Evolutionary conservation across 2,329 filamentous ascomycete species (phyloP), one percentile per base, ranked within the genome.

Genomic region (Cladosporium cucumerinum): DNA sequence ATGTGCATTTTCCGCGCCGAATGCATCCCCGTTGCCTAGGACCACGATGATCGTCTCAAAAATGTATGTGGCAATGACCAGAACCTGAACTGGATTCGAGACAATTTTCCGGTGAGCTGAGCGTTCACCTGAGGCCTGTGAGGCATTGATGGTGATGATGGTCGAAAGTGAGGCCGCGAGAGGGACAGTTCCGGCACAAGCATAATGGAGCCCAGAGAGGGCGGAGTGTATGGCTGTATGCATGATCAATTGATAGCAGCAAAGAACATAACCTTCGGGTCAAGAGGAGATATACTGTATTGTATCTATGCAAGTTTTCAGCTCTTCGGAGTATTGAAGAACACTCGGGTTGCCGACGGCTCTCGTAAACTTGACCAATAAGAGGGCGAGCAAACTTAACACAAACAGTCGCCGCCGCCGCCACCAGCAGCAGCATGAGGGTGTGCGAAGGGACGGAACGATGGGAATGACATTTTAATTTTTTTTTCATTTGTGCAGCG

Each of bases 21-120:
- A 71, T 25, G 76, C 75, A 61, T 77, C 75, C 60, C 77, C 74
- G 52, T 76, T 74, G 49, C 73, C 72, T 57, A 76, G 72, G 55
- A 74, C 70, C 5, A 69, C 69, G 32, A 76, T 70, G 0, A 67
- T 28, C 14, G 73, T 73, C 51, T 70, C 63, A 55, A 75, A 68
- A 11, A 61, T 36, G 32, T 61, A 61, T 36, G 59, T 52, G 10
- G 21, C 28, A 28, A 61, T 52, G 12, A 36, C 23, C 46, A 61
- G 28, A 2, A 52, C 8, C 26, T 61, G 59, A 5, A n/a, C 32
- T 21, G 46, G 52, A 10, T 14, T 11, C 5, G 21, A 39, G 28
- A 39, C 16, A 28, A 25, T 34, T 32, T 18, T 36, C n/a, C 59
- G 48, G 18, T 36, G 46, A 14, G 21, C 21, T 16, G 28, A n/a